phyloP scores from a whole-genome alignment of 2,329 filamentous ascomycete species.

The Microdochium bolleyi region DNA sequence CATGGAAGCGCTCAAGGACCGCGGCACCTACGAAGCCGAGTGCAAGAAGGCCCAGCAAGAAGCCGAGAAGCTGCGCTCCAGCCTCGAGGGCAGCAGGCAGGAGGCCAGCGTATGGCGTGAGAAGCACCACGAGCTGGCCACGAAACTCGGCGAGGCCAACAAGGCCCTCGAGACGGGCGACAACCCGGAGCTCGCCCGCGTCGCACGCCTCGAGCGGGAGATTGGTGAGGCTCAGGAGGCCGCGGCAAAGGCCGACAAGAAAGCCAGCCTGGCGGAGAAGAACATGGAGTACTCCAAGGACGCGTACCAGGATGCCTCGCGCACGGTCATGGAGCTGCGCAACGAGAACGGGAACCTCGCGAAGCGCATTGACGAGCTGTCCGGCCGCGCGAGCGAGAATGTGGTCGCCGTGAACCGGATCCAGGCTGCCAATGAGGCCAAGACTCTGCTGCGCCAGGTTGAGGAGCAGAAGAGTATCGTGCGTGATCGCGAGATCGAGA shows the following conservation, averaged over 20 bases:
- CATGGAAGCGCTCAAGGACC: conserved; percentile 42
- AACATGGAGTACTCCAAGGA: conserved; percentile 50
- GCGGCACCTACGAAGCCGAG: conserved; percentile 37
- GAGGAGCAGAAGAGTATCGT: conserved; percentile 31
- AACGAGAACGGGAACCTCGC: conserved; percentile 38
- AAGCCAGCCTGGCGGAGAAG: conserved; percentile 23
- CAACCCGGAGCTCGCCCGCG: conserved; percentile 26
- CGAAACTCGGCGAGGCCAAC: conserved; percentile 25
- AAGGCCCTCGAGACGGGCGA: conserved; percentile 23
- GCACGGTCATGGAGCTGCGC: conserved; percentile 33
- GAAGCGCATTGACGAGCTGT: conserved; percentile 29
- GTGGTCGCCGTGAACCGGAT: conserved; percentile 37
- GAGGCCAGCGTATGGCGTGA: conserved; percentile 29
- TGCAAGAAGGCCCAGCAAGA: conserved; percentile 27
- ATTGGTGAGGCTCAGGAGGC: conserved; percentile 30
- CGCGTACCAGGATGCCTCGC: conserved; percentile 51
- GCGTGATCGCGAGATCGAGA: conserved; percentile 42
- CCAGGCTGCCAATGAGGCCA: conserved; percentile 27
- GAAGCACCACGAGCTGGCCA: conserved; percentile 24
- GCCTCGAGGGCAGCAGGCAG: conserved; percentile 25
- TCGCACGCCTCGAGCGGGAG: conserved; percentile 31
- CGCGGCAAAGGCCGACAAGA: conserved; percentile 30
- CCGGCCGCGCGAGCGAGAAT: conserved; percentile 33
- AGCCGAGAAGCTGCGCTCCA: conserved; percentile 21
- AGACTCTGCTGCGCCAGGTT: conserved; percentile 27